Conservation (phyloP, 1,284 basidiomycete genomes). For the Ceratobasidium sp. region DNA sequence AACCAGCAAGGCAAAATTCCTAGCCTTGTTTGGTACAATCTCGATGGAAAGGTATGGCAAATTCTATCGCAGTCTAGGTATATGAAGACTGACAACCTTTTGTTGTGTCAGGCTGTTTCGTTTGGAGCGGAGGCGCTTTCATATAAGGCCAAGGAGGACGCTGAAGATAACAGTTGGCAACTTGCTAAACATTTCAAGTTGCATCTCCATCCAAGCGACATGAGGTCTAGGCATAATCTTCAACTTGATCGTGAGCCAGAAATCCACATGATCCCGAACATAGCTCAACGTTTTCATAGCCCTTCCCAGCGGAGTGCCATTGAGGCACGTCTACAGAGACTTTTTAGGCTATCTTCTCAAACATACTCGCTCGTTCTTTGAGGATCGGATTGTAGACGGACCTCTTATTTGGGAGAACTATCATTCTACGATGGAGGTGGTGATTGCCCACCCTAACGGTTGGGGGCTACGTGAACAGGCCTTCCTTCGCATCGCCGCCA, state of each 20-base stretch:
- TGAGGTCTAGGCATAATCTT: conserved; percentile 25
- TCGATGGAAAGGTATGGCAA: conserved; percentile 12
- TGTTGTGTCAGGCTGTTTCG: conserved; percentile 17
- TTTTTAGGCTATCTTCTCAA: conserved; percentile 39
- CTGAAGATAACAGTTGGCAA: conserved; percentile 37
- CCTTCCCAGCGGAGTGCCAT: conserved; percentile 22
- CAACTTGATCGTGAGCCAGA: conserved; percentile 17
- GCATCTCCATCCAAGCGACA: conserved; percentile 38
- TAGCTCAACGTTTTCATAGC: background rate
- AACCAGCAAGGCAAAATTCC: conserved; percentile 38
- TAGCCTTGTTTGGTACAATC: conserved; percentile 39
- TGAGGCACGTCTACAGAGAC: conserved; percentile 36
- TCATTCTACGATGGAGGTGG: conserved; percentile 20
- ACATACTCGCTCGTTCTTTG: conserved; percentile 36
- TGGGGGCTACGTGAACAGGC: conserved; percentile 40
- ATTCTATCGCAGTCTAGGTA: too few species aligned
- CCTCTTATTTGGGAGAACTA: conserved; percentile 35
- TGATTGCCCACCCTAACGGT: conserved; percentile 41
- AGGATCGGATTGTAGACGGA: conserved; percentile 35
- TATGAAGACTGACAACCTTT: background rate
- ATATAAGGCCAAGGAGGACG: conserved; percentile 8
- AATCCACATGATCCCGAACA: too few species aligned
- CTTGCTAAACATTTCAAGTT: conserved; percentile 41
- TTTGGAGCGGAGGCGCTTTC: conserved; percentile 38
- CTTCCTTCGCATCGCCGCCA: conserved; percentile 33